Base-by-base conservation (phyloP, 78 protist genomes). In the slime mould (Dictyostelium discoideum) region DNA sequence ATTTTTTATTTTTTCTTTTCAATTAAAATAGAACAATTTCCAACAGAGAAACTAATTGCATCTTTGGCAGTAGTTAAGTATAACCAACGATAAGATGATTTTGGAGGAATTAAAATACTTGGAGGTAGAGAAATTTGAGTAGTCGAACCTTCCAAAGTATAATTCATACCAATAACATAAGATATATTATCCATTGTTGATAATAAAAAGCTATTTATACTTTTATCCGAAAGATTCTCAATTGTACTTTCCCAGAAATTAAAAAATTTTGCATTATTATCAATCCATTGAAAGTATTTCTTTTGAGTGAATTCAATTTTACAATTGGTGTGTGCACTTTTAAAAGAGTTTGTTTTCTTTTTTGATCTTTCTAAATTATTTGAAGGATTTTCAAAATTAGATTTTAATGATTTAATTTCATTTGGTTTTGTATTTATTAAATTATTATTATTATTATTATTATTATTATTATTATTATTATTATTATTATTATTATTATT, bases 221-320 rank as follows among this genome's bases (percentile, higher is more conserved):
- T 6, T 20, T 76, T 78, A 18, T 13, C n/a, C 37, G 95, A 81
- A 22, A 18, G 11, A 72, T 82, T 90, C 3, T 29, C 63, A 20
- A 90, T 54, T 4, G 54, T 26, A 10, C 60, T 50, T 50, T 90
- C 88, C 46, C 54, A 90, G 20, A 80, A 67, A 14, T n/a, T 44
- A n/a, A 50, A 80, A 7, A 79, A 39, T 1, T 40, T 65, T 8
- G 83, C 95, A 72, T 82, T 82, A n/a, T 85, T 81, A 48, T 50
- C 88, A 44, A 85, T 72, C 95, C 95, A 90, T 82, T 82, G 73
- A n/a, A 44, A 82, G 2, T 78, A 73, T 72, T 82, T 90, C 39
- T 83, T 44, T 82, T 90, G 95, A 10, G 18, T 48, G 11, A 57
- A 90, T 11, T 83, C 76, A 80, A 82, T 54, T 67, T 48, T 32